Evolutionary conservation across 768 basidiomycete genomes (phyloP).

Genomic region (Hypholoma sublateritium): DNA sequence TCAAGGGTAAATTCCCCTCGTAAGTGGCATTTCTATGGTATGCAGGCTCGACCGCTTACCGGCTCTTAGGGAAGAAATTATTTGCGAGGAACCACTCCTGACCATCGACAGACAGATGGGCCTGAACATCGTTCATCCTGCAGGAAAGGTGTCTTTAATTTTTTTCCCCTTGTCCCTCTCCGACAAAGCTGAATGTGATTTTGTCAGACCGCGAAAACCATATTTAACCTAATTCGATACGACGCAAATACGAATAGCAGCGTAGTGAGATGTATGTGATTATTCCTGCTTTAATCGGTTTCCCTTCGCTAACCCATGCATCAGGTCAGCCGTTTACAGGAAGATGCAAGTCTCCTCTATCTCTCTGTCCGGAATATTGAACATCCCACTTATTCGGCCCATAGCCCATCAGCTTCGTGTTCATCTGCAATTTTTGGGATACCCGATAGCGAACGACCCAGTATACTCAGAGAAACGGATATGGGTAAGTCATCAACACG

Average conservation of each 20-base stretch:
- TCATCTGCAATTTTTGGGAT: constrained; percentile 91
- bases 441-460: constrained; percentile 94
- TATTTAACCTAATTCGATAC: constrained; percentile 82
- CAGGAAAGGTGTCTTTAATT: constrained; percentile 71
- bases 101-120: constrained; percentile 97
- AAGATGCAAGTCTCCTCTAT: constrained; percentile 61
- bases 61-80: constrained; percentile 64
- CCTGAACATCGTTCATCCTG: constrained; percentile 91
- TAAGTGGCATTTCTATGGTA: constrained; percentile 37
- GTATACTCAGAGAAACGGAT: constrained; percentile 82
- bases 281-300: constrained; percentile 4
- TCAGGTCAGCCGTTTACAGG: constrained; percentile 88
- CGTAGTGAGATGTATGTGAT: constrained; percentile 73
- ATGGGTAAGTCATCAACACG: constrained; percentile 52
- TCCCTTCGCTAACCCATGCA: constrained; percentile 5
- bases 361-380: neutral
- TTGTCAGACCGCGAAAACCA: constrained; percentile 78
- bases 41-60: neutral
- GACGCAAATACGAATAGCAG: constrained; percentile 80
- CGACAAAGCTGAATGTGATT: constrained; percentile 1
- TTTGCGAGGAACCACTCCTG: constrained; percentile 83
- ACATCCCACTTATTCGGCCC: constrained; percentile 4
- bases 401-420: constrained; percentile 96
- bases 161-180: neutral
- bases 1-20: constrained; percentile 83